These are phyloP conservation scores for Vigna angularis DNA, from an alignment of 306 rosid genomes.

Conservation along the genomic window DNA sequence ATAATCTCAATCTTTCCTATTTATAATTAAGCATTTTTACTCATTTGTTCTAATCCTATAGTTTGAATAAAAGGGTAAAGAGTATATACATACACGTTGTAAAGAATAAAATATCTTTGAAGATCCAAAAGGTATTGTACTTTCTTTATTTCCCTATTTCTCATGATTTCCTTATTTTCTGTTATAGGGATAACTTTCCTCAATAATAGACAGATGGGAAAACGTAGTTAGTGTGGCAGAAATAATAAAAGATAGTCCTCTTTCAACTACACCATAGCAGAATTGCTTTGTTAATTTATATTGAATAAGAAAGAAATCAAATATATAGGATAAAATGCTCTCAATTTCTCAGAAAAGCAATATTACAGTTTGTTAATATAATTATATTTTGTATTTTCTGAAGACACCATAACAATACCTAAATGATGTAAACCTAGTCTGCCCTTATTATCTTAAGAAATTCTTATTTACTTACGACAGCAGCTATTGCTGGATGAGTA, in stretches of 20 bases:
- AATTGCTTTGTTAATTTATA: neutral
- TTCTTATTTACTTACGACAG: slow-evolving; percentile 67
- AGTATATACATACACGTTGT: neutral
- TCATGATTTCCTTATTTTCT: neutral
- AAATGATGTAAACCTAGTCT: slow-evolving; percentile 16
- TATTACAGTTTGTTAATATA: slow-evolving; percentile 18
- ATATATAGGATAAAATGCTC: slow-evolving; percentile 15
- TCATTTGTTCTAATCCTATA: slow-evolving; percentile 11
- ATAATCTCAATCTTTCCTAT: neutral
- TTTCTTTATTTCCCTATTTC: neutral
- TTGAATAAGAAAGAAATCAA: neutral
- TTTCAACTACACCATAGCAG: neutral
- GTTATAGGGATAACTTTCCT: neutral
- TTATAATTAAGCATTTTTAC: neutral
- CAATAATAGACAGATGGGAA: neutral
- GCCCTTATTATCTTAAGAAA: slow-evolving; percentile 18
- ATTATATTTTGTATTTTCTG: neutral
- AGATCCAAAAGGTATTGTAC: neutral
- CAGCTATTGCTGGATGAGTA: slow-evolving; percentile 85
- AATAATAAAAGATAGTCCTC: neutral
- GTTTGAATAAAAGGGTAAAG: slow-evolving; percentile 2
- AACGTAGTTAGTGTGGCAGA: neutral
- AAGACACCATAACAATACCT: slow-evolving; percentile 30
- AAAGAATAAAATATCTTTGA: too few relatives aligned
- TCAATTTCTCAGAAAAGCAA: neutral